Conservation (phyloP, 2,329 filamentous ascomycete species). For the Pseudogymnoascus sp. region DNA sequence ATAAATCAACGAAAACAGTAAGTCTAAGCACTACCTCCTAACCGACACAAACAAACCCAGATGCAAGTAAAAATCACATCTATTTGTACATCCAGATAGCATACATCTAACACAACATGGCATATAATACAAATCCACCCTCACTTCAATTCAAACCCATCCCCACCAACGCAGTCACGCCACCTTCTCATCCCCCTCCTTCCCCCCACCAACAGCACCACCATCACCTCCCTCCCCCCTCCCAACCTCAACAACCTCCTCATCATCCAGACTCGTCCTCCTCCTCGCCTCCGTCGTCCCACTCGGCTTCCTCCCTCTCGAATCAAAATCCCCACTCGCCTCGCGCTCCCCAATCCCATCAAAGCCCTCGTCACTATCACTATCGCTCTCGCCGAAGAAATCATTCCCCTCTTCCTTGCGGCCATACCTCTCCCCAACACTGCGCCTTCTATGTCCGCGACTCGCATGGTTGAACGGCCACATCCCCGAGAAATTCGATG, state of each 20-base stretch:
- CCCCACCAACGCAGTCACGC: conserved; percentile 7
- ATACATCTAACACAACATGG: conserved; percentile 5
- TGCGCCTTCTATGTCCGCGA: background rate
- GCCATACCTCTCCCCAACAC: background rate
- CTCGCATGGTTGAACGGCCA: background rate
- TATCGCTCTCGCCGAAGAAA: conserved; percentile 17
- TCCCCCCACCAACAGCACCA: background rate
- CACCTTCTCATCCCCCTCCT: background rate
- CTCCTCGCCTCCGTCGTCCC: conserved; percentile 27
- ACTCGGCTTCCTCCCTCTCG: conserved; percentile 17
- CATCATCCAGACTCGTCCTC: conserved; percentile 28
- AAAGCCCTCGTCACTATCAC: conserved; percentile 18
- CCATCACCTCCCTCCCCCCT: background rate
- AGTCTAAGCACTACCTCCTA: background rate
- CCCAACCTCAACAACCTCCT: conserved; percentile 23
- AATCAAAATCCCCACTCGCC: conserved; percentile 13
- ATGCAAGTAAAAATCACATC: background rate
- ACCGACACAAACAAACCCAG: too few relatives aligned
- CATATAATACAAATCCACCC: background rate
- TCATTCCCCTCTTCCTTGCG: background rate
- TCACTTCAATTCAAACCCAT: background rate
- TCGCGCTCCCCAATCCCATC: conserved; percentile 8
- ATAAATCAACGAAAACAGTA: background rate
- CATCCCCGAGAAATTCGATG: background rate
- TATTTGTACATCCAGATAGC: conserved; percentile 4